Base-by-base conservation (phyloP, 2,329 filamentous ascomycete species). In the Ascochyta clinopodiicola region DNA sequence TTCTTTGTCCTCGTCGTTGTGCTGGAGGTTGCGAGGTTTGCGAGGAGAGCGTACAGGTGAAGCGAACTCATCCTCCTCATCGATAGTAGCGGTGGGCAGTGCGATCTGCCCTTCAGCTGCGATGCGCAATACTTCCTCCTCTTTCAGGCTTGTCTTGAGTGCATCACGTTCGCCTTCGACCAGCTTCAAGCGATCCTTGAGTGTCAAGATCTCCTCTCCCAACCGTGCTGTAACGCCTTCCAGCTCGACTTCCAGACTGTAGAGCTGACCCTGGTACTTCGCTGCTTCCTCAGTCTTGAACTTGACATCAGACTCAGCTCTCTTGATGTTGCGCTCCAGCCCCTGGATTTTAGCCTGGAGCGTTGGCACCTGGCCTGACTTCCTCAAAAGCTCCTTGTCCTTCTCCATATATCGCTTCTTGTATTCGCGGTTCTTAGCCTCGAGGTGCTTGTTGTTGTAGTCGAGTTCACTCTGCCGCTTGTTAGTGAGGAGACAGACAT, bases 131-230 rank as follows among this genome's bases (percentile, higher is more conserved):
- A 91, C 83, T 70, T 91, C 88, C 67, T 92, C 88, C 64, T 89
- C 89, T 75, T 89, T 83, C 29, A 89, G 84, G 45, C 87, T 86
- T 2, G 84, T 87, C 77, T 89, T 90, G 68, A 90, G 84, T 3
- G 88, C 86, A 71, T 92, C 89, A 7, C 88, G 87, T 74, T 93
- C 90, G 68, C 89, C 85, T 69, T 92, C 88, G 15, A 89, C 80
- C 29, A 88, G 76, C 70, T 83, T 86, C 63, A 90, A 80, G 42
- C 81, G 83, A 60, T 88, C 86, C 43, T 84, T 79, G 17, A 88
- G 80, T 57, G 86, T 82, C 22, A 86, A 80, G 2, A 92, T 79
- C 71, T 91, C 86, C 68, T 91, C 87, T 61, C 54, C 90, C 84
- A 45, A 87, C 74, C 36, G 84, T 81, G 48, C 86, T 84, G 51